Percentiles rank a stretch among this genome's conserved stretches.
phyloP scores from a whole-genome alignment of 495 filamentous ascomycete species.

The Pyronema omphalodes region DNA sequence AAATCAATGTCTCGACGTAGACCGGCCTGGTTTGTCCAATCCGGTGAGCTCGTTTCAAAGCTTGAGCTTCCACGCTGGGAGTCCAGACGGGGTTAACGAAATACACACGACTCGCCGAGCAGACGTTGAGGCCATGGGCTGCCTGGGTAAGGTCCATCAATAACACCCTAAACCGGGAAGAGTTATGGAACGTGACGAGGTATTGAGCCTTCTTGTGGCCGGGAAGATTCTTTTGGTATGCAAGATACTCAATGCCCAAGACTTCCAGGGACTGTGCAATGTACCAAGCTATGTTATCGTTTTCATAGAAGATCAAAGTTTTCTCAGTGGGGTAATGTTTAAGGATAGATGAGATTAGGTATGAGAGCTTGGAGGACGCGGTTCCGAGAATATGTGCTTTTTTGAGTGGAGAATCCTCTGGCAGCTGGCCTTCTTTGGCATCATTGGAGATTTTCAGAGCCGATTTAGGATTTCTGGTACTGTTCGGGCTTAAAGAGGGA shows the following conservation, averaged over 20 bases:
- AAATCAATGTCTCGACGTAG: conserved; percentile 67
- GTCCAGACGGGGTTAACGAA: conserved; percentile 82
- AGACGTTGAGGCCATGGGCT: conserved; percentile 71
- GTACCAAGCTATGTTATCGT: conserved; percentile 65
- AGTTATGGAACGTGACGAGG: conserved; percentile 56
- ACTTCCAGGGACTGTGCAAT: conserved; percentile 68
- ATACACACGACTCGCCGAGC: conserved; percentile 66
- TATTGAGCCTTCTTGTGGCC: conserved; percentile 46
- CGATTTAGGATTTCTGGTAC: background rate
- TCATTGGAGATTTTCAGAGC: background rate
- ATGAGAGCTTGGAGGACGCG: conserved; percentile 71
- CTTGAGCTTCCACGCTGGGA: conserved; percentile 73
- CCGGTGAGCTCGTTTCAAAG: conserved; percentile 74
- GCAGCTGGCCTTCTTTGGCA: background rate
- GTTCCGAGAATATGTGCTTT: conserved; percentile 54
- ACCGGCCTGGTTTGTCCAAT: conserved; percentile 73
- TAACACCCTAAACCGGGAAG: conserved; percentile 45
- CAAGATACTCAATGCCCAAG: conserved; percentile 55
- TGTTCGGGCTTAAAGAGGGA: background rate
- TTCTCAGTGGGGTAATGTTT: conserved; percentile 54
- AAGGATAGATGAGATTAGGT: conserved; percentile 54
- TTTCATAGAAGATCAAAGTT: conserved; percentile 85
- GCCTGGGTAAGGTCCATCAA: conserved; percentile 82
- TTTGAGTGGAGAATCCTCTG: conserved; percentile 35
- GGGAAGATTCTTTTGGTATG: conserved; percentile 58